These are phyloP conservation scores for Vanrija pseudolonga DNA, from an alignment of 1,284 basidiomycete genomes.

Conservation along the genomic window DNA sequence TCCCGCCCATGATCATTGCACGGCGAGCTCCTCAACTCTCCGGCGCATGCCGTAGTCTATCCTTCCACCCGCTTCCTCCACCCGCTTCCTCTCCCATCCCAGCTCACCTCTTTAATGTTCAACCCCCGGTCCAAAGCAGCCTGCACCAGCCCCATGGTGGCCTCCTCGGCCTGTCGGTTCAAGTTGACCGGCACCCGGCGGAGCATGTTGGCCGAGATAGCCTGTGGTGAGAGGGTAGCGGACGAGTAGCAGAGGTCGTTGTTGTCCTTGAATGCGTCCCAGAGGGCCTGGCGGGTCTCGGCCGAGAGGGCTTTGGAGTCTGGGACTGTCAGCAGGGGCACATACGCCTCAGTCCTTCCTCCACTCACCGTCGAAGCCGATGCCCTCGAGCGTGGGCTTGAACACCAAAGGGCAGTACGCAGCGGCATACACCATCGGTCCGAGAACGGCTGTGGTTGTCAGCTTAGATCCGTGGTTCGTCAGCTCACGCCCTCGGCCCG, in stretches of 20 bases:
- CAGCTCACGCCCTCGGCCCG: constrained; percentile 72
- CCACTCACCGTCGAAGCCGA: constrained; percentile 75
- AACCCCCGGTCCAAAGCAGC: constrained; percentile 77
- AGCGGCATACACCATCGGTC: constrained; percentile 89
- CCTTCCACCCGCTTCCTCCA: too few relatives aligned
- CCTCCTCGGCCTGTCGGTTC: constrained; percentile 87
- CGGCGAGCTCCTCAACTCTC: too few relatives aligned
- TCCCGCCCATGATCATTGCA: too few relatives aligned
- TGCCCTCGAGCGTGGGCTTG: constrained; percentile 65
- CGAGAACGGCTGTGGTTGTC: constrained; percentile 19
- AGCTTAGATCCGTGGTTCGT: background rate
- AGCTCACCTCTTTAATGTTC: constrained; percentile 75
- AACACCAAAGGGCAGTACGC: constrained; percentile 85
- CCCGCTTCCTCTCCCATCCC: too few relatives aligned
- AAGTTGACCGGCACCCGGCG: constrained; percentile 77
- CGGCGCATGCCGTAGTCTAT: too few relatives aligned
- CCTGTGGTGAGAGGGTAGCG: constrained; percentile 61
- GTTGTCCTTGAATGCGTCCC: constrained; percentile 37
- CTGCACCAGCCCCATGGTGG: constrained; percentile 81
- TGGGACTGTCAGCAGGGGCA: constrained; percentile 8
- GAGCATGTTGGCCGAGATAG: constrained; percentile 89
- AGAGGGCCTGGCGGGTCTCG: constrained; percentile 58
- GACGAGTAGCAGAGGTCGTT: constrained; percentile 52
- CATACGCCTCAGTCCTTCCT: background rate
- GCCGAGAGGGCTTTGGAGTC: constrained; percentile 86